These are phyloP conservation scores for Phytophthora sp. DNA, from an alignment of 352 stramenopile species.

Conservation along the genomic window DNA sequence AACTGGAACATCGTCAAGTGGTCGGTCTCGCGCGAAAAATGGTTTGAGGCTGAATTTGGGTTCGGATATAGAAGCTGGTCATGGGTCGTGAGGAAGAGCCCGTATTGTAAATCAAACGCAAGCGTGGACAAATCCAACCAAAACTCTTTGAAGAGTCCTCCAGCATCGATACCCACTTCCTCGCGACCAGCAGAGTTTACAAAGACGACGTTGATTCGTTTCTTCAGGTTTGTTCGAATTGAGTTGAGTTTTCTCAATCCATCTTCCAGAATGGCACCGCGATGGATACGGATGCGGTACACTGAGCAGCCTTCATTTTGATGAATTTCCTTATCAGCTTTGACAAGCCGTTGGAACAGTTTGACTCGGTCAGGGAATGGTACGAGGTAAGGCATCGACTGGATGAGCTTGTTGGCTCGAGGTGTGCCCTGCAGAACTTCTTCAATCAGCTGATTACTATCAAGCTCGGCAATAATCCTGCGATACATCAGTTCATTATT, in stretches of 20 bases:
- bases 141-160: slow-evolving; percentile 98
- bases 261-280: slow-evolving; percentile 84
- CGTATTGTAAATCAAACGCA: slow-evolving; percentile 95
- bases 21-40: slow-evolving; percentile 81
- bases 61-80: slow-evolving; percentile 94
- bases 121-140: slow-evolving; percentile 90
- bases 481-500: neutral
- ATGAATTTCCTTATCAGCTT: slow-evolving; percentile 58
- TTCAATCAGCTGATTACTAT: slow-evolving; percentile 63
- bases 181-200: slow-evolving; percentile 89
- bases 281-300: slow-evolving; percentile 72
- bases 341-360: slow-evolving; percentile 68
- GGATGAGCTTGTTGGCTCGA: slow-evolving; percentile 64
- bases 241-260: slow-evolving; percentile 87
- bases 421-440: slow-evolving; percentile 57
- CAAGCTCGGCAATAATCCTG: slow-evolving; percentile 65
- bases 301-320: slow-evolving; percentile 49
- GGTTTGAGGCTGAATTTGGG: slow-evolving; percentile 83
- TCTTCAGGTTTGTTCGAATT: slow-evolving; percentile 89
- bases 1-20: slow-evolving; percentile 95
- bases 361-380: slow-evolving; percentile 75
- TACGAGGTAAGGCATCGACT: slow-evolving; percentile 78
- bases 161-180: slow-evolving; percentile 96
- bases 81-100: slow-evolving; percentile 75
- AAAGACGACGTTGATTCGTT: slow-evolving; percentile 80